Percentiles rank a stretch among this genome's conserved stretches.
Evolutionary conservation across 768 basidiomycete genomes (phyloP).

Genomic region (Gautieria morchelliformis): DNA sequence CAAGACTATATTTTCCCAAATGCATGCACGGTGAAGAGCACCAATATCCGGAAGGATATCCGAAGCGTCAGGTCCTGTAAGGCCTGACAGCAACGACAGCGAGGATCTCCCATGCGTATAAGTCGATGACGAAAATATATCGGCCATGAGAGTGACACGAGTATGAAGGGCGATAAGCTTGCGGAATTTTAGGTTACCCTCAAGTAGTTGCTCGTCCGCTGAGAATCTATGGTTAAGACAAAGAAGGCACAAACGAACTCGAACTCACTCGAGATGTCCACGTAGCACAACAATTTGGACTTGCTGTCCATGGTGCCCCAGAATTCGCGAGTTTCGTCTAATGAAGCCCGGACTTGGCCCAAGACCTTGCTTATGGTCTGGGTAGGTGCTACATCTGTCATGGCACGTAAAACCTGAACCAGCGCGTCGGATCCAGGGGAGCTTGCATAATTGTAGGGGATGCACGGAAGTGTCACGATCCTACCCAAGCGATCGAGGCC

Average conservation of each 20-base stretch:
- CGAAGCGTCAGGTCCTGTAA: conserved; percentile 55
- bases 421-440: conserved; percentile 80
- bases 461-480: conserved; percentile 73
- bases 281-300: conserved; percentile 55
- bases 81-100: conserved; percentile 60
- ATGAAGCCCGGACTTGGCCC: conserved; percentile 56
- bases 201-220: conserved; percentile 36
- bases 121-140: conserved; percentile 76
- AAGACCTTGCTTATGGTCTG: conserved; percentile 67
- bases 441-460: conserved; percentile 83
- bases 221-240: conserved; percentile 8
- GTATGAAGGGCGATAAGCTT: conserved; percentile 67
- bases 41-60: conserved; percentile 68
- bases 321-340: conserved; percentile 60
- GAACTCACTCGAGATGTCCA: conserved; percentile 42
- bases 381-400: conserved; percentile 77
- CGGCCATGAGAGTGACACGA: conserved; percentile 73
- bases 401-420: conserved; percentile 79
- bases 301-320: conserved; percentile 47
- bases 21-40: conserved; percentile 65
- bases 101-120: conserved; percentile 75
- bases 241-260: conserved; percentile 5
- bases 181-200: conserved; percentile 59
- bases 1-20: conserved; percentile 82
- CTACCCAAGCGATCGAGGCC: conserved; percentile 66